phyloP scores from a whole-genome alignment of 495 filamentous ascomycete species.

The Aspergillus saccharolyticus region DNA sequence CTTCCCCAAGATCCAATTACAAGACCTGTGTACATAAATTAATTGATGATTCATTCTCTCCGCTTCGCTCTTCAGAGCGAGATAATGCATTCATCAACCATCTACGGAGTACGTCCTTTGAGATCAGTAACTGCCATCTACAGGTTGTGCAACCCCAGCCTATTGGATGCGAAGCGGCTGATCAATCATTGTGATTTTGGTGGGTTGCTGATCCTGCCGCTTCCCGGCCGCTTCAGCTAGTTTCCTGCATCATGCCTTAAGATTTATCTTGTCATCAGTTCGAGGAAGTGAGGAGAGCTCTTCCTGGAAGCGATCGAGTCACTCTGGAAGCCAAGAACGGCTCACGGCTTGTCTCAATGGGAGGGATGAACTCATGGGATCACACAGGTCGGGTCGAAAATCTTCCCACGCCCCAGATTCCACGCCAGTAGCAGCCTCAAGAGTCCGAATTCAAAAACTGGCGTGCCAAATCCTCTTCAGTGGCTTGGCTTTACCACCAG shows the following conservation, averaged over 20 bases:
- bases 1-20: too few relatives aligned
- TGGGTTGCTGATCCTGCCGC: constrained; percentile 16
- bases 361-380: constrained; percentile 8
- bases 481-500: constrained; percentile 16
- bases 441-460: neutral
- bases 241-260: constrained; percentile 13
- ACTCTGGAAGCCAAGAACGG: neutral
- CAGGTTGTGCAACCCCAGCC: constrained; percentile 17
- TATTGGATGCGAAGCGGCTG: constrained; percentile 7
- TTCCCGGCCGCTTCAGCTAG: constrained; percentile 16
- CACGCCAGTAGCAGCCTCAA: neutral
- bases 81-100: neutral
- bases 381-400: neutral
- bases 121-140: neutral
- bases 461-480: constrained; percentile 11
- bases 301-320: constrained; percentile 11
- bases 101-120: neutral
- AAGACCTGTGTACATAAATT: neutral
- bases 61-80: neutral
- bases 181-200: constrained; percentile 16
- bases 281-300: neutral
- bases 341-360: neutral
- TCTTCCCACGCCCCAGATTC: neutral
- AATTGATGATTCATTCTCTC: constrained; percentile 9
- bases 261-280: neutral